A percentile compares a stretch with the other conserved stretches of the same genome.
Evolutionary conservation across 2,329 filamentous ascomycete species (phyloP).

Genomic region (Alternaria sp.): DNA sequence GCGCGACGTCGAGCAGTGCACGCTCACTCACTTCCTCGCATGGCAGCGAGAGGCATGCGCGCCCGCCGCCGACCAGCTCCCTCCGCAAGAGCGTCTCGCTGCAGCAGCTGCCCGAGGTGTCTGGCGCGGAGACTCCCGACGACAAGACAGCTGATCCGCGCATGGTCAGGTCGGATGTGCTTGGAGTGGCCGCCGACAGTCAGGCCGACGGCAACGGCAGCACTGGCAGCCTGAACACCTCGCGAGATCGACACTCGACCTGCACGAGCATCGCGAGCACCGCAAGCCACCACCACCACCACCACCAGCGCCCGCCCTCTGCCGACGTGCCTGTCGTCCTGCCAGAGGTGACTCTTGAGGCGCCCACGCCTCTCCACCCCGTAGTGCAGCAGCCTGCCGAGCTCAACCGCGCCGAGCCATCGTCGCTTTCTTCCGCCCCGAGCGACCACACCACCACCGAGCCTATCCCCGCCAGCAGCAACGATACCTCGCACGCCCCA

Average conservation of each 20-base stretch:
- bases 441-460: constrained; percentile 17
- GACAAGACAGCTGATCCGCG: constrained; percentile 17
- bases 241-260: constrained; percentile 25
- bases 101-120: constrained; percentile 37
- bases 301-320: constrained; percentile 16
- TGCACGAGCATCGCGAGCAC: constrained; percentile 15
- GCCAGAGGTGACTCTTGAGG: constrained; percentile 41
- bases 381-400: constrained; percentile 23
- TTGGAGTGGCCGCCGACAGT: constrained; percentile 22
- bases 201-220: constrained; percentile 21
- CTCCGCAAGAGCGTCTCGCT: constrained; percentile 40
- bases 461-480: constrained; percentile 2
- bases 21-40: constrained; percentile 33
- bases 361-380: constrained; percentile 41
- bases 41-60: constrained; percentile 30
- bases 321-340: constrained; percentile 20
- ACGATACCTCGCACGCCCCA: constrained; percentile 34
- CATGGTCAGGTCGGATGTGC: constrained; percentile 34
- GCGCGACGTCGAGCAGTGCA: constrained; percentile 31
- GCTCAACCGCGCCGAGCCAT: constrained; percentile 13
- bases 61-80: constrained; percentile 15
- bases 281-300: constrained; percentile 10
- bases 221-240: constrained; percentile 13
- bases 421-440: constrained; percentile 17
- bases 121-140: constrained; percentile 14